These are phyloP conservation scores for Yamadazyma kanchanaburiensis DNA, from an alignment of 1,139 yeast species.

Conservation along the genomic window DNA sequence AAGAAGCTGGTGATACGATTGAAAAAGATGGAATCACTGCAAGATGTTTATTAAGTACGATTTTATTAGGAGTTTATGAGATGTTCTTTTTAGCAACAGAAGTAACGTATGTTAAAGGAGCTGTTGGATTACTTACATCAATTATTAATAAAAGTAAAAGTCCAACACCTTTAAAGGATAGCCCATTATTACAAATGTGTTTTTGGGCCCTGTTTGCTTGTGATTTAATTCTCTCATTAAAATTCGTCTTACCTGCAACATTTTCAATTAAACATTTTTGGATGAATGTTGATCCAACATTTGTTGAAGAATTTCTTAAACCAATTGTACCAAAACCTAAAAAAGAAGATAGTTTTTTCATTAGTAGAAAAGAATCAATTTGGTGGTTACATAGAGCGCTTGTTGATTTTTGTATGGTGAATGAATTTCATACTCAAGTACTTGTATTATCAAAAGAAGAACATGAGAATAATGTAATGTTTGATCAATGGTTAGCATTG, in stretches of 20 bases:
- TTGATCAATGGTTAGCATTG: constrained; percentile 27
- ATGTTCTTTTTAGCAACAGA: constrained; percentile 36
- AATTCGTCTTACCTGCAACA: constrained; percentile 28
- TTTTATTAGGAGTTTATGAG: constrained; percentile 37
- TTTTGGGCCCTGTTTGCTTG: constrained; percentile 36
- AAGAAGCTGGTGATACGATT: constrained; percentile 2
- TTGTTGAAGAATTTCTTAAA: constrained; percentile 19
- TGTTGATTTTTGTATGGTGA: constrained; percentile 24
- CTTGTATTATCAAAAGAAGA: constrained; percentile 26
- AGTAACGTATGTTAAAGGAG: constrained; percentile 34
- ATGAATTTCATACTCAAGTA: constrained; percentile 26
- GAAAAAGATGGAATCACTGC: constrained; percentile 27
- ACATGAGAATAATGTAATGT: constrained; percentile 17
- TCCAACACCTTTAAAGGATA: constrained; percentile 18
- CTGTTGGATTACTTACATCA: constrained; percentile 28
- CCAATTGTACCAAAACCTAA: constrained; percentile 4
- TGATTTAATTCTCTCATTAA: constrained; percentile 33
- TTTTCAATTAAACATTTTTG: constrained; percentile 29
- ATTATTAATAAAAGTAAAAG: constrained; percentile 20
- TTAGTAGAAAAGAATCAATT: constrained; percentile 18
- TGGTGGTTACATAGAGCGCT: constrained; percentile 41
- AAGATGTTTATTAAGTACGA: constrained; percentile 35
- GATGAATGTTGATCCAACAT: constrained; percentile 30
- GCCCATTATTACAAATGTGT: constrained; percentile 31
- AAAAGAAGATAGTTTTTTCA: constrained; percentile 6